Conservation (phyloP, 2,329 filamentous ascomycete species). For the Clarireedia homoeocarpa region DNA sequence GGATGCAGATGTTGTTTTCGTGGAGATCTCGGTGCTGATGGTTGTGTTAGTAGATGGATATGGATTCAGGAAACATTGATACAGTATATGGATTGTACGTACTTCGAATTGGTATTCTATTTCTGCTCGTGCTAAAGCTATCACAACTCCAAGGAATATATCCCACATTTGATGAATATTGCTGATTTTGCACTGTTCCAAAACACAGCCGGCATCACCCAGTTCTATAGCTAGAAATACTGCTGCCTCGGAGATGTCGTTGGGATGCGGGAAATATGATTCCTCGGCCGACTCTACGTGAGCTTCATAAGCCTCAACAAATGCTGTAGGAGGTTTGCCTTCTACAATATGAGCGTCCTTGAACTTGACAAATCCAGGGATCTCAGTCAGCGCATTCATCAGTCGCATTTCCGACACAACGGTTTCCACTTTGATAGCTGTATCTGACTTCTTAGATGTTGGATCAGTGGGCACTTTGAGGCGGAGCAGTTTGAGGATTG, state of each 20-base stretch:
- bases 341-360: constrained; percentile 55
- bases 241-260: constrained; percentile 49
- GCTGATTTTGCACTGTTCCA: constrained; percentile 49
- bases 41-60: background rate
- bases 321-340: constrained; percentile 44
- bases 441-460: constrained; percentile 13
- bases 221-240: constrained; percentile 55
- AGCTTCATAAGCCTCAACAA: constrained; percentile 44
- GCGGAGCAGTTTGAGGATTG: constrained; percentile 58
- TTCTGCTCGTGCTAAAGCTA: constrained; percentile 53
- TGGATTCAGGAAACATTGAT: background rate
- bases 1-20: constrained; percentile 55
- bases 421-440: constrained; percentile 33
- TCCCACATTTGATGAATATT: constrained; percentile 51
- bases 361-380: constrained; percentile 58
- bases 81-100: constrained; percentile 12
- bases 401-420: constrained; percentile 53
- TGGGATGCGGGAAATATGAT: constrained; percentile 53
- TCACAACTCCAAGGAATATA: constrained; percentile 51
- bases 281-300: constrained; percentile 27
- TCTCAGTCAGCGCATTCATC: constrained; percentile 55
- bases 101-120: constrained; percentile 53
- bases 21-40: constrained; percentile 55
- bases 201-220: constrained; percentile 51
- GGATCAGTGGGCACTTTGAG: constrained; percentile 32